Percentiles rank a stretch among this genome's conserved stretches.
Conservation (phyloP, 192 early-diverging fungal genomes). For the Coemansia sp. region DNA sequence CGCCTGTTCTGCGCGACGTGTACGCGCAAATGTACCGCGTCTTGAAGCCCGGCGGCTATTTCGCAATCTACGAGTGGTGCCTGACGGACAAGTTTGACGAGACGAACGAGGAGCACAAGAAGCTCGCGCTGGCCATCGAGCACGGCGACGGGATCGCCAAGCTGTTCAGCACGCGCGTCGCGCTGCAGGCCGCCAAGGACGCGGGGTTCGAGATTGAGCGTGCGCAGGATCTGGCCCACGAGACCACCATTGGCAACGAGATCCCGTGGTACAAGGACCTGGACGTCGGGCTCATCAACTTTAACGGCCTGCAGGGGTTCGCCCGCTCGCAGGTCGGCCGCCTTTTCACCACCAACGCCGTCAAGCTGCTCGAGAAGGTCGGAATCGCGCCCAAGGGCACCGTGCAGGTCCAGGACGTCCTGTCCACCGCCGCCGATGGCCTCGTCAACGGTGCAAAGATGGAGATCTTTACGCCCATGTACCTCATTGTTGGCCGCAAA, state of each 20-base stretch:
- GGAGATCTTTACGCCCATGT: conserved; percentile 95
- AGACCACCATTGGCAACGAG: conserved; percentile 58
- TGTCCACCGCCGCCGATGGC: conserved; percentile 78
- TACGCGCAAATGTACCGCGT: conserved; percentile 90
- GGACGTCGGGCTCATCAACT: conserved; percentile 47
- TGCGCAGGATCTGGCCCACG: conserved; percentile 62
- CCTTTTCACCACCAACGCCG: conserved; percentile 73
- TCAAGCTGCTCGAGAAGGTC: conserved; percentile 75
- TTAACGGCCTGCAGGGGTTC: conserved; percentile 47
- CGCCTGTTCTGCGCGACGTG: conserved; percentile 77
- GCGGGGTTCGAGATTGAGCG: conserved; percentile 85
- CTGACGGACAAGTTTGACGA: conserved; percentile 88
- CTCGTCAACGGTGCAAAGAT: conserved; percentile 77
- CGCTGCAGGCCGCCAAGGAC: conserved; percentile 73
- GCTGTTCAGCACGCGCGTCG: conserved; percentile 71
- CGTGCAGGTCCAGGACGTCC: conserved; percentile 74
- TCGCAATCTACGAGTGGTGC: conserved; percentile 96
- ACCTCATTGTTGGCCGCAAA: conserved; percentile 75
- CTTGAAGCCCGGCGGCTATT: conserved; percentile 87
- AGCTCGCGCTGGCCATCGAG: conserved; percentile 81
- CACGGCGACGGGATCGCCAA: conserved; percentile 90
- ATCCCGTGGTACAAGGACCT: conserved; percentile 85
- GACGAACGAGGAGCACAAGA: conserved; percentile 65
- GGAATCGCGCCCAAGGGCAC: conserved; percentile 86
- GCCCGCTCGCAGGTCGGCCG: conserved; percentile 61